Conservation (phyloP, 2,329 filamentous ascomycete genomes). For the Colletotrichum australisinense region DNA sequence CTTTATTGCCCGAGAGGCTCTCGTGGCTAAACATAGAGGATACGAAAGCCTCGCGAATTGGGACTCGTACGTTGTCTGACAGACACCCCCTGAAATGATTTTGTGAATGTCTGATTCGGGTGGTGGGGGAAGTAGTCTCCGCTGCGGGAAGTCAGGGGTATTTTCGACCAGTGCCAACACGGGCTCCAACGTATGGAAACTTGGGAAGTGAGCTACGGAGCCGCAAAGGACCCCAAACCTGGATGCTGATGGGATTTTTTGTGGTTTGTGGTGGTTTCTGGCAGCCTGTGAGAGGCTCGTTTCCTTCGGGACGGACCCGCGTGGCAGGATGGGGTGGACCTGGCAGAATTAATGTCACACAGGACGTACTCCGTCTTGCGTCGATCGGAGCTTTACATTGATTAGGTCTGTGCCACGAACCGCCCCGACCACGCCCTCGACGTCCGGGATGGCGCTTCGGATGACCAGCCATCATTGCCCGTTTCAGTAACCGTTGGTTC, state of each 20-base stretch:
- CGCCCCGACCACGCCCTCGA: not conserved
- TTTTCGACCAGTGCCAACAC: not conserved
- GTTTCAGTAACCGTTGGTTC: slow-evolving; percentile 20
- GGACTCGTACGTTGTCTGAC: slow-evolving; percentile 1
- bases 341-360: slow-evolving; percentile 24
- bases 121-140: slow-evolving; percentile 9
- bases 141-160: slow-evolving; percentile 1
- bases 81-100: slow-evolving; percentile 14
- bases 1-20: slow-evolving; percentile 1
- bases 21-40: too few species aligned
- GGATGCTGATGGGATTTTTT: not conserved
- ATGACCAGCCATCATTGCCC: slow-evolving; percentile 18
- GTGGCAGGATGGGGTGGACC: slow-evolving; percentile 14
- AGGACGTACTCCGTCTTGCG: slow-evolving; percentile 26
- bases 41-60: not conserved
- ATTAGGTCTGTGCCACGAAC: slow-evolving; percentile 27
- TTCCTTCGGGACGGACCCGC: slow-evolving; percentile 2
- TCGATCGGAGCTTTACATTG: slow-evolving; percentile 22
- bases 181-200: not conserved
- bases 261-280: slow-evolving; percentile 2
- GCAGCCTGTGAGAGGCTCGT: slow-evolving; percentile 10
- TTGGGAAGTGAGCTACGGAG: not conserved
- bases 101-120: slow-evolving; percentile 19
- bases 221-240: not conserved
- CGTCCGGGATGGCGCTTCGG: not conserved